Evolutionary conservation across 2,329 filamentous ascomycete species (phyloP), one percentile per base, ranked within the genome.

Genomic region (Cytospora chrysosperma): DNA sequence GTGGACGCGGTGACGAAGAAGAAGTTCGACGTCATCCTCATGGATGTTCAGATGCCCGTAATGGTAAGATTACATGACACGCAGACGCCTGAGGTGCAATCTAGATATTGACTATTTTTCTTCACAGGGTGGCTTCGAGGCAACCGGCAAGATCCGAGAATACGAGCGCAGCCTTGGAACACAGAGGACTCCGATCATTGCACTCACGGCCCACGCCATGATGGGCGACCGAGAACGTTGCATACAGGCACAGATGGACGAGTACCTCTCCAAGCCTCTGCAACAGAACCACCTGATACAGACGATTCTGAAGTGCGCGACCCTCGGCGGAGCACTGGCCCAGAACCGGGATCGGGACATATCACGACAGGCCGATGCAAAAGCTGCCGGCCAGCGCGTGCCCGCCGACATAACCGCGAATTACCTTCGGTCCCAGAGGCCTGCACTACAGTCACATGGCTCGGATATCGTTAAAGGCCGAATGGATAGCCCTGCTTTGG

Each of bases 21-120:
- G 78, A 90, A 92, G 74, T 99, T 96, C 75, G 95, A 99, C 75
- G 92, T 97, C 66, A 95, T 99, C 68, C 84, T 99, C 56, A 99
- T 99, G 95, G 95, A 99, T 74, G 95, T 99, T 21, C 95, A 98
- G 75, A 99, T 99, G 95, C 95, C 95, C n/a, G 91, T 98, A 72
- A 98, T 98, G 93, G 88, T 91, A 78, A 80, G 86, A 65, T 21
- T 63, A 63, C 21, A 37, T n/a, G 28, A 27, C 19, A 21, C 26
- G 53, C 34, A 57, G 63, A 49, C n/a, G 17, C 54, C 56, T 13
- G 19, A 19, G 51, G 10, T 32, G 28, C n/a, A 64, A 58, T 68
- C 67, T 70, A n/a, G n/a, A 52, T 59, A 65, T 76, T 84, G 74
- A 84, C 72, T 54, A 8, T n/a, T 4, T 21, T 12, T 27, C 13